These are phyloP conservation scores for Collybia sp. DNA, from an alignment of 768 basidiomycete species.

Conservation along the genomic window DNA sequence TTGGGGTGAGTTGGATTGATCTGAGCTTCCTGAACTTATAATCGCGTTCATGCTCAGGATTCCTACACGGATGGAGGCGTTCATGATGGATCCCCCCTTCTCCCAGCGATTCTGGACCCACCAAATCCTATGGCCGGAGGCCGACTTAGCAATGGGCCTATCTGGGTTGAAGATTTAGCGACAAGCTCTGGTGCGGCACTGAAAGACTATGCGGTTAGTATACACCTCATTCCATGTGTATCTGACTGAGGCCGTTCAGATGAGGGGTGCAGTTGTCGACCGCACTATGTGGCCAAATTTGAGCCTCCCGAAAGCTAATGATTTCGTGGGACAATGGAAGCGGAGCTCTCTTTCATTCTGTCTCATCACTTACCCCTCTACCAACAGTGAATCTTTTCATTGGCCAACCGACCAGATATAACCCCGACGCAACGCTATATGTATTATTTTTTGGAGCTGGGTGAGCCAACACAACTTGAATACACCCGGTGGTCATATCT, in stretches of 20 bases:
- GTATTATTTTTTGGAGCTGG: slow-evolving; percentile 50
- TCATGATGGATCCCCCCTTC: slow-evolving; percentile 35
- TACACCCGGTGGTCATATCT: background rate
- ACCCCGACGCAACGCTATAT: slow-evolving; percentile 43
- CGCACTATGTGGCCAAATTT: slow-evolving; percentile 15
- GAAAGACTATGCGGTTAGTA: slow-evolving; percentile 46
- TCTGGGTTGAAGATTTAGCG: slow-evolving; percentile 48
- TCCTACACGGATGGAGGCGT: slow-evolving; percentile 32
- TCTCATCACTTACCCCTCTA: background rate
- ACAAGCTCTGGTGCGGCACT: slow-evolving; percentile 30
- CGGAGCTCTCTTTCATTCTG: background rate
- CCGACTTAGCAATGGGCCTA: slow-evolving; percentile 42
- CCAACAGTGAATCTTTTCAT: slow-evolving; percentile 16
- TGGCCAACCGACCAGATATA: slow-evolving; percentile 12
- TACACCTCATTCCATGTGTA: background rate
- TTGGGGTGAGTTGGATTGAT: slow-evolving; percentile 31
- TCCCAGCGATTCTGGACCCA: slow-evolving; percentile 34
- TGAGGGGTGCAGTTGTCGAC: slow-evolving; percentile 23
- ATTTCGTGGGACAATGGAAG: slow-evolving; percentile 22
- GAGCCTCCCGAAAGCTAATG: slow-evolving; percentile 7
- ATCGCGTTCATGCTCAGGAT: slow-evolving; percentile 24
- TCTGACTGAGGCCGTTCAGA: slow-evolving; percentile 7
- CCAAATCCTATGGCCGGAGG: slow-evolving; percentile 45
- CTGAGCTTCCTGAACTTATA: background rate
- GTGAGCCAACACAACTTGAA: slow-evolving; percentile 19